These are phyloP conservation scores for Alternaria brassicicola DNA, from an alignment of 2,329 filamentous ascomycete genomes.

Conservation along the genomic window DNA sequence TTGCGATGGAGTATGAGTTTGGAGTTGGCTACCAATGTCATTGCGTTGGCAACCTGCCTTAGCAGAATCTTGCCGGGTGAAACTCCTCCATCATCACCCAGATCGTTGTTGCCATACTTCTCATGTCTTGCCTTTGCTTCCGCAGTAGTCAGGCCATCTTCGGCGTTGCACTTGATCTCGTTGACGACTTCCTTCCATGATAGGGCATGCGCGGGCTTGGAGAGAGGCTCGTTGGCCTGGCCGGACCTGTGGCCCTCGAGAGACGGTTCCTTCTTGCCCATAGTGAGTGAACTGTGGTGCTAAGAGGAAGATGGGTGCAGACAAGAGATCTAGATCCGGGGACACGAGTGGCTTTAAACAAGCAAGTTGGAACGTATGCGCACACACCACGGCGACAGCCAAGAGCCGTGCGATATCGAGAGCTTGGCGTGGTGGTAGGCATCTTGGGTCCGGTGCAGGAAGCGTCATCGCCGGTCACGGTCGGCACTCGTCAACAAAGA, in stretches of 20 bases:
- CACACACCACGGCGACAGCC: conserved; percentile 35
- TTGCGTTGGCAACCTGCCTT: conserved; percentile 77
- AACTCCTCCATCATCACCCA: conserved; percentile 72
- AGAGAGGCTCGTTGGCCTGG: conserved; percentile 60
- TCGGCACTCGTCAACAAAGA: conserved; percentile 24
- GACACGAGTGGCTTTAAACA: conserved; percentile 39
- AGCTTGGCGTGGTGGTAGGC: conserved; percentile 36
- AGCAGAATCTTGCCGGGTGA: conserved; percentile 75
- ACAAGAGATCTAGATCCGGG: conserved; percentile 42
- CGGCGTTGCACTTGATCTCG: conserved; percentile 66
- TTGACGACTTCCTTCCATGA: conserved; percentile 59
- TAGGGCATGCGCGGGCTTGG: conserved; percentile 67
- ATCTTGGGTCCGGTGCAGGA: conserved; percentile 34
- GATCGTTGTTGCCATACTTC: conserved; percentile 70
- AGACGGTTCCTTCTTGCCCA: conserved; percentile 48
- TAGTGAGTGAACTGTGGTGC: conserved; percentile 33
- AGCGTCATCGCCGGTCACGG: conserved; percentile 35
- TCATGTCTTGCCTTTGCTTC: conserved; percentile 57
- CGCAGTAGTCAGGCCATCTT: conserved; percentile 67
- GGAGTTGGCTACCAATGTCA: conserved; percentile 66
- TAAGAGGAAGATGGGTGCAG: conserved; percentile 30
- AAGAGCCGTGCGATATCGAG: conserved; percentile 35
- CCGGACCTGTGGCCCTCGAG: conserved; percentile 52
- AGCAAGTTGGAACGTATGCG: conserved; percentile 24
- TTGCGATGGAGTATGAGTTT: background rate